Conservation (phyloP, 129 eudicot genomes). For the Smallanthus sonchifolius region DNA sequence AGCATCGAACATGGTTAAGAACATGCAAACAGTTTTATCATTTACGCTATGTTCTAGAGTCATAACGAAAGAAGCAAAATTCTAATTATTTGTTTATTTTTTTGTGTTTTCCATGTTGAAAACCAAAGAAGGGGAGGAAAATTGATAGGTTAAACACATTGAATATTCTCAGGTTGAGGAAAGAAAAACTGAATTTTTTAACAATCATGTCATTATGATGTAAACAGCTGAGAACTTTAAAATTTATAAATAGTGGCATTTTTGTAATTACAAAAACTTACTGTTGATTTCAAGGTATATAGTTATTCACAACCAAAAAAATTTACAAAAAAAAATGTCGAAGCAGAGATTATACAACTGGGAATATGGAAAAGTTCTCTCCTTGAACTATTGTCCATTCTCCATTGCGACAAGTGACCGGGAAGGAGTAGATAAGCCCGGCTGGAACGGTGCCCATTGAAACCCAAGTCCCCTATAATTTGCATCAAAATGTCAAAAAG, state of each 20-base stretch:
- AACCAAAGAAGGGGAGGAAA: no score
- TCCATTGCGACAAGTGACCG: constrained; percentile 84
- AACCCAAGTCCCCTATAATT: constrained; percentile 81
- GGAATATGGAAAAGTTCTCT: constrained; percentile 11
- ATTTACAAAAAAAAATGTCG: not conserved
- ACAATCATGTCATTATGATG: no score
- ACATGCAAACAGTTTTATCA: no score
- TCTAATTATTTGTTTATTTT: no score
- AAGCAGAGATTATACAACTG: not conserved
- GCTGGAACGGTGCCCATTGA: constrained; percentile 98
- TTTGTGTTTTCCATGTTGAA: no score
- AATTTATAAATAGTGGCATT: no score
- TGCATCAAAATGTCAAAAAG: not conserved
- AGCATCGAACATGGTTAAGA: not conserved
- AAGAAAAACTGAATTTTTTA: no score
- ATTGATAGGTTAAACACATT: no score
- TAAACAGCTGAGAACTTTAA: no score
- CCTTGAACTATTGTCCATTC: constrained; percentile 97
- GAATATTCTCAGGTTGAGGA: no score
- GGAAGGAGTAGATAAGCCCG: constrained; percentile 96
- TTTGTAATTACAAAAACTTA: not conserved
- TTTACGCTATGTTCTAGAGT: no score
- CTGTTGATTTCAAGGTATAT: not conserved
- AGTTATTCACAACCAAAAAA: not conserved
- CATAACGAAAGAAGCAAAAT: no score